Evolutionary conservation across 805 yeast species (phyloP), one percentile per base, ranked within the genome.

Genomic region (Hanseniaspora jakobsenii): DNA sequence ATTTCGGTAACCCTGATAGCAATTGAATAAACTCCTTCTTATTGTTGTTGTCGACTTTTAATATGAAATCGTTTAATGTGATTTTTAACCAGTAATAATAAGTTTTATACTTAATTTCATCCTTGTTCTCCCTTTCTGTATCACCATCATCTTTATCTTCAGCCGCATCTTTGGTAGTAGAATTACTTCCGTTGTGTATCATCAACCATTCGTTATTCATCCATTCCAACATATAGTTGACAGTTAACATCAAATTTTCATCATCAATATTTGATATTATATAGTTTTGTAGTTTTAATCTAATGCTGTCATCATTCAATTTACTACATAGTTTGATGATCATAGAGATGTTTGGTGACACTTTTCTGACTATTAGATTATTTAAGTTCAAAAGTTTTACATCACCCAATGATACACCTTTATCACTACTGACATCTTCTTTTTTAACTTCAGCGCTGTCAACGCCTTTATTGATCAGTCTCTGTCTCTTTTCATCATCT

Each of bases 131-230:
- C 3, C 12, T 32, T 10, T 40, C 23, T 10, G 18, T n/a, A 4
- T 24, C 30, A 2, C 2, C 32, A 2, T 26, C 21, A 9, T 26
- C n/a, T 28, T 22, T 26, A 10, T 32, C 53, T 63, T n/a, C n/a
- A n/a, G n/a, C n/a, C n/a, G n/a, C n/a, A n/a, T n/a, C n/a, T n/a
- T n/a, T n/a, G n/a, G n/a, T n/a, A n/a, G n/a, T n/a, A n/a, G n/a
- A n/a, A n/a, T n/a, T n/a, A n/a, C n/a, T n/a, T n/a, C n/a, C n/a
- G n/a, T n/a, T n/a, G n/a, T n/a, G n/a, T n/a, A 55, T 78, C 82
- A 38, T 74, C 66, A 62, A 78, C 93, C 95, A 91, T 60, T 91
- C 98, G 62, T 91, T 98, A 54, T 81, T 87, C 45, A 91, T 64
- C 99, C 99, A 91, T 50, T 81, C 86, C 30, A 89, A 76, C 16